Conservation (phyloP, 495 filamentous ascomycete genomes). For the Aspergillus homomorphus region DNA sequence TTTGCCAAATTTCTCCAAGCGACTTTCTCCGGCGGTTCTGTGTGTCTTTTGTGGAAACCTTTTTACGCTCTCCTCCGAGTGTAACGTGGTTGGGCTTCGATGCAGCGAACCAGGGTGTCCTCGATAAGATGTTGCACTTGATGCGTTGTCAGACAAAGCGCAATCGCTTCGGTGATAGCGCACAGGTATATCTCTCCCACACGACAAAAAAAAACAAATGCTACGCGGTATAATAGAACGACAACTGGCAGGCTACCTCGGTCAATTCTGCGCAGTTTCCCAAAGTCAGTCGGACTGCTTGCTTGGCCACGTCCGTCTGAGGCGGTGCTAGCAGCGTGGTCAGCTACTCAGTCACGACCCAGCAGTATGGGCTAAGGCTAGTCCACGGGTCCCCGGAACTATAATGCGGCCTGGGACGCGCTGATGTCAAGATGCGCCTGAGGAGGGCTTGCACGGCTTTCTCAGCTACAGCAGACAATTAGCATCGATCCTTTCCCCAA, state of each 20-base stretch:
- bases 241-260: conserved; percentile 29
- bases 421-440: conserved; percentile 27
- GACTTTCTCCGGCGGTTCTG: conserved; percentile 30
- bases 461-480: conserved; percentile 27
- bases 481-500: conserved; percentile 27
- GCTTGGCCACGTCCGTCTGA: conserved; percentile 26
- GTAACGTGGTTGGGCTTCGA: conserved; percentile 53
- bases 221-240: conserved; percentile 33
- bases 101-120: conserved; percentile 43
- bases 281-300: conserved; percentile 16
- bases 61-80: conserved; percentile 37
- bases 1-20: conserved; percentile 30
- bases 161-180: conserved; percentile 30
- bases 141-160: conserved; percentile 47
- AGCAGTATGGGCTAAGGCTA: conserved; percentile 21
- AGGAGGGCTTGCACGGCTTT: conserved; percentile 16
- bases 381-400: conserved; percentile 20
- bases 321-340: conserved; percentile 29
- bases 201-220: conserved; percentile 15
- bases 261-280: conserved; percentile 14
- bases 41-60: conserved; percentile 40
- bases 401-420: conserved; percentile 18
- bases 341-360: conserved; percentile 18
- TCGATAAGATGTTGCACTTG: conserved; percentile 35
- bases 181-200: conserved; percentile 21